These are phyloP conservation scores for Ocimum tenuiflorum DNA, from an alignment of 257 asterid genomes.

Conservation along the genomic window DNA sequence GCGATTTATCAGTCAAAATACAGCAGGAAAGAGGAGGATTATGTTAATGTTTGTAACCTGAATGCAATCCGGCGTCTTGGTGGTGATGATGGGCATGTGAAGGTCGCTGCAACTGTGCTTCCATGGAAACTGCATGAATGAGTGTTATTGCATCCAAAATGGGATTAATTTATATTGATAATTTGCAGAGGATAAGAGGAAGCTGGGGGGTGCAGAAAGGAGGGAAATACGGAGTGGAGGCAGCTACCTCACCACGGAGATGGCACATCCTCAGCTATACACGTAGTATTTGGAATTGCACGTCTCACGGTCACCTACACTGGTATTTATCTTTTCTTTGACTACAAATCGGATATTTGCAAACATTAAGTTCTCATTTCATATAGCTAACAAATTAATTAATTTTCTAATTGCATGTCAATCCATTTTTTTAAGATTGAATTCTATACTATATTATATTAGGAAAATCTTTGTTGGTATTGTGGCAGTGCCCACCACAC, in stretches of 20 bases:
- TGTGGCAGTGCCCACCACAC: too few species aligned
- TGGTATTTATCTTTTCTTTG: too few species aligned
- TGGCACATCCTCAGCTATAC: conserved; percentile 7
- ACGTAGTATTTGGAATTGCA: conserved; percentile 11
- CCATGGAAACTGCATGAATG: conserved; percentile 15
- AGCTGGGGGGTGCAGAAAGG: neutral
- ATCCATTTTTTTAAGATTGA: too few species aligned
- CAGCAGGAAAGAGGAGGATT: neutral
- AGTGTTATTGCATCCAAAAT: neutral
- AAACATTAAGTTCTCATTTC: too few species aligned
- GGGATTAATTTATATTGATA: neutral
- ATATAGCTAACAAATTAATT: too few species aligned
- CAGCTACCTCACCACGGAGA: conserved; percentile 31
- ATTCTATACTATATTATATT: too few species aligned
- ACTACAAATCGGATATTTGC: too few species aligned
- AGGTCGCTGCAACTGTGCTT: conserved; percentile 23
- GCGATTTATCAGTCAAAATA: too few species aligned
- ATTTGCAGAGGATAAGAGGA: neutral
- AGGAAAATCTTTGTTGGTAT: too few species aligned
- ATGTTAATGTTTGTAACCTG: conserved; percentile 11
- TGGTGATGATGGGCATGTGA: too few species aligned
- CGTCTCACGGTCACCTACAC: too few species aligned
- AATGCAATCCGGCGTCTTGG: conserved; percentile 18
- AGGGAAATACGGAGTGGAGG: neutral
- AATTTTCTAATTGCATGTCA: too few species aligned